Conservation (phyloP, 2,329 filamentous ascomycete species). For the Knoxdaviesia proteae region DNA sequence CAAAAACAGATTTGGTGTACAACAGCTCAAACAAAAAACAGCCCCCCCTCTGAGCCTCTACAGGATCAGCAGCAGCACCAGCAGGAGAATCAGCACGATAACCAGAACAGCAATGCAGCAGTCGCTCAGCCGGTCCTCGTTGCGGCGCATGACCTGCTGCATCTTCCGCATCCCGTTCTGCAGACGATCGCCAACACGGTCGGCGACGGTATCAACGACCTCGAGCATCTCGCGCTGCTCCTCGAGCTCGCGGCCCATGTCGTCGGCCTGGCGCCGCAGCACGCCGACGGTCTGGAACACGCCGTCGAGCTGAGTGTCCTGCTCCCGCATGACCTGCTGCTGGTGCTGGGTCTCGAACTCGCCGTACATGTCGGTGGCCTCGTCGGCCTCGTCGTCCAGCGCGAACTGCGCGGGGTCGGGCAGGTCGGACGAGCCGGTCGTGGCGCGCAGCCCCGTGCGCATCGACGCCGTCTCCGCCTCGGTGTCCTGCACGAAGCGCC, state of each 20-base stretch:
- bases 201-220: constrained; percentile 63
- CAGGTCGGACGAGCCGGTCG: constrained; percentile 18
- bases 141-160: constrained; percentile 62
- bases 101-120: constrained; percentile 85
- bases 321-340: constrained; percentile 76
- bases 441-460: constrained; percentile 45
- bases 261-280: constrained; percentile 71
- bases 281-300: constrained; percentile 89
- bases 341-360: constrained; percentile 86
- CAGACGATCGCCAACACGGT: constrained; percentile 70
- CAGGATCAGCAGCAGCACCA: constrained; percentile 54
- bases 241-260: constrained; percentile 90
- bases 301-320: constrained; percentile 80
- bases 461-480: constrained; percentile 76
- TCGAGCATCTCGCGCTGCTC: constrained; percentile 83
- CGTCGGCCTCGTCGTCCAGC: constrained; percentile 21
- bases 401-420: constrained; percentile 36
- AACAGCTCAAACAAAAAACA: neutral
- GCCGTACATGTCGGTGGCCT: constrained; percentile 43
- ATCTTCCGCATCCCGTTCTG: constrained; percentile 76
- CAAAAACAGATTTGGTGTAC: too few species aligned
- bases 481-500: constrained; percentile 73
- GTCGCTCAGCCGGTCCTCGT: constrained; percentile 73
- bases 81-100: constrained; percentile 64
- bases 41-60: constrained; percentile 11